Evolutionary conservation across 2,329 filamentous ascomycete genomes (phyloP).

Genomic region (Aquanectria penicillioides): DNA sequence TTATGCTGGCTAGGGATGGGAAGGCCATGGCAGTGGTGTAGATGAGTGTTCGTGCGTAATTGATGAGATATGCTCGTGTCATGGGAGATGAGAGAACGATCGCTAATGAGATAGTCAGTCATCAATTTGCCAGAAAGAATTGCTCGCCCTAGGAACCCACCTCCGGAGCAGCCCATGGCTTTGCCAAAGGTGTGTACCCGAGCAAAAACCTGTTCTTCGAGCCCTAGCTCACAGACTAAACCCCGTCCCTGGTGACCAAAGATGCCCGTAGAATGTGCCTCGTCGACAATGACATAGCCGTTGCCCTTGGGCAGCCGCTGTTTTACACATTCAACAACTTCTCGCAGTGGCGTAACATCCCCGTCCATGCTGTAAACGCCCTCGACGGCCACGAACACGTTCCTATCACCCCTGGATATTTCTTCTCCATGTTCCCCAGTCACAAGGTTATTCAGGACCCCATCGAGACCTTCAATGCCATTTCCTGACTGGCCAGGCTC

Average conservation of each 20-base stretch:
- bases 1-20: conserved; percentile 67
- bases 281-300: conserved; percentile 72
- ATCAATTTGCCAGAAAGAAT: accelerated
- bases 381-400: conserved; percentile 76
- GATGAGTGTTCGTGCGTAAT: conserved; percentile 79
- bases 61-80: conserved; percentile 73
- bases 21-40: conserved; percentile 78
- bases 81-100: conserved; percentile 71
- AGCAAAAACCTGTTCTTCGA: conserved; percentile 66
- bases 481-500: not conserved
- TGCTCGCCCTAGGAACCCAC: conserved; percentile 58
- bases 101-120: conserved; percentile 30
- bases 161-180: conserved; percentile 74
- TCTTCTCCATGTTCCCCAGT: conserved; percentile 43
- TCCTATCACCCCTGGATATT: conserved; percentile 52
- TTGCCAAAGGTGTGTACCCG: conserved; percentile 75
- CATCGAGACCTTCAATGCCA: conserved; percentile 36
- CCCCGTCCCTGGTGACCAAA: conserved; percentile 66
- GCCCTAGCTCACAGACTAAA: conserved; percentile 64
- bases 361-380: conserved; percentile 87
- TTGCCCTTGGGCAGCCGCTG: conserved; percentile 65
- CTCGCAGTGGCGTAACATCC: conserved; percentile 71
- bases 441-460: conserved; percentile 44
- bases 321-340: conserved; percentile 69
- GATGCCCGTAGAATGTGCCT: conserved; percentile 73